phyloP scores from a whole-genome alignment of 2,329 filamentous ascomycete species.

The Emergomyces orientalis region DNA sequence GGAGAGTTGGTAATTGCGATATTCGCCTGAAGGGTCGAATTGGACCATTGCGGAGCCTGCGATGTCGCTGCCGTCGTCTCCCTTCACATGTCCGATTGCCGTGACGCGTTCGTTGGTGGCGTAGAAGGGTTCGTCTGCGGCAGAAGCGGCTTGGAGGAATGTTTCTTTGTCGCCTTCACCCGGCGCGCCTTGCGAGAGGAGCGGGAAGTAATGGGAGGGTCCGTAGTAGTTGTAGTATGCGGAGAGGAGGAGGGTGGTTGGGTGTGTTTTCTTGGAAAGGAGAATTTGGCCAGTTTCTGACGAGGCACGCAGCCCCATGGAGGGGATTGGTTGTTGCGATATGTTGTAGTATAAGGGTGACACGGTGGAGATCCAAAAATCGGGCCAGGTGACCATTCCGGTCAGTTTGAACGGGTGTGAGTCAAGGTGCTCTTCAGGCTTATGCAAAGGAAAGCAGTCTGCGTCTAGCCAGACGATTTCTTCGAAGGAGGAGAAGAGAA shows the following conservation, averaged over 20 bases:
- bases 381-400: constrained; percentile 49
- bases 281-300: constrained; percentile 40
- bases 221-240: constrained; percentile 44
- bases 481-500: constrained; percentile 51
- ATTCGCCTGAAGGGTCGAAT: constrained; percentile 41
- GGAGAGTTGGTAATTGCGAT: constrained; percentile 28
- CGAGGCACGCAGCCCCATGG: constrained; percentile 20
- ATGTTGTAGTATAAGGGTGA: constrained; percentile 35
- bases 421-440: constrained; percentile 41
- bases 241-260: constrained; percentile 35
- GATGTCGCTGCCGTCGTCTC: constrained; percentile 18
- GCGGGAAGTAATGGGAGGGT: constrained; percentile 37
- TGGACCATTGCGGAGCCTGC: constrained; percentile 33
- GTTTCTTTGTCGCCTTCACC: constrained; percentile 46
- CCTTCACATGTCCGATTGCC: constrained; percentile 23
- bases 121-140: constrained; percentile 33
- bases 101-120: constrained; percentile 31
- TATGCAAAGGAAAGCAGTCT: constrained; percentile 45
- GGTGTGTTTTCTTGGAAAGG: constrained; percentile 36
- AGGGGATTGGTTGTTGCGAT: constrained; percentile 21
- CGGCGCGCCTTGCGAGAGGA: constrained; percentile 39
- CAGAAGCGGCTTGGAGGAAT: constrained; percentile 39
- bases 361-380: constrained; percentile 38
- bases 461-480: constrained; percentile 52
- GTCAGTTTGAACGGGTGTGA: constrained; percentile 42